These are phyloP conservation scores for Ophiocordyceps australis DNA, from an alignment of 2,329 filamentous ascomycete species.

Conservation along the genomic window DNA sequence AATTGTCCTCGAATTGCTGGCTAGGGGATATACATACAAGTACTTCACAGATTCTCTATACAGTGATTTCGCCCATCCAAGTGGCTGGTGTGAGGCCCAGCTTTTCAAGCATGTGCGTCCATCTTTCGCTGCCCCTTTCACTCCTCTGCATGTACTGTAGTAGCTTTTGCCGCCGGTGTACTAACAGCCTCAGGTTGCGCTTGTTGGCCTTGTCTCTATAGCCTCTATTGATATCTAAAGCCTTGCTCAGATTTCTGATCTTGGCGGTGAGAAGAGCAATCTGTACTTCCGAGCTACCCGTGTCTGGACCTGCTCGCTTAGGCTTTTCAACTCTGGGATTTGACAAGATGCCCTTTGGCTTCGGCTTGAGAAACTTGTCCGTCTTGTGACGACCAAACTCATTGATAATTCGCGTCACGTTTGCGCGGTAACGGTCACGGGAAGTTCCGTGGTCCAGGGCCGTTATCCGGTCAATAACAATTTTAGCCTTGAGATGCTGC, in stretches of 20 bases:
- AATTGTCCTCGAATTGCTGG: constrained; percentile 9
- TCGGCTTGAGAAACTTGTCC: constrained; percentile 49
- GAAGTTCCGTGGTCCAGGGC: constrained; percentile 59
- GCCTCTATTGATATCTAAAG: constrained; percentile 46
- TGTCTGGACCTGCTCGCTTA: constrained; percentile 68
- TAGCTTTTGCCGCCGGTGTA: constrained; percentile 79
- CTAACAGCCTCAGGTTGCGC: constrained; percentile 67
- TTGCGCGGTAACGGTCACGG: constrained; percentile 63
- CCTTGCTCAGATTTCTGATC: constrained; percentile 64
- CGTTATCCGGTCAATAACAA: constrained; percentile 66
- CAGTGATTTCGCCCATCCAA: constrained; percentile 71
- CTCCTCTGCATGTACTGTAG: constrained; percentile 73
- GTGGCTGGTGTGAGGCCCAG: constrained; percentile 75
- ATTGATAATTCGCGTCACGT: constrained; percentile 69
- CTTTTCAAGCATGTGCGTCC: constrained; percentile 69
- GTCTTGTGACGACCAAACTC: constrained; percentile 86
- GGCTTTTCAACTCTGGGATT: constrained; percentile 20
- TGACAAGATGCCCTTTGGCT: constrained; percentile 27
- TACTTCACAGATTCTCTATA: constrained; percentile 20
- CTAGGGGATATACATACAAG: constrained; percentile 31
- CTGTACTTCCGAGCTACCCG: constrained; percentile 93
- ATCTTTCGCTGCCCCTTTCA: constrained; percentile 80
- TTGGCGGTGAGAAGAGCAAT: constrained; percentile 89
- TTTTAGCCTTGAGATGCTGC: constrained; percentile 47
- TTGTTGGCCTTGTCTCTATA: constrained; percentile 90